phyloP scores from a whole-genome alignment of 805 yeast species.

The Schizosaccharomyces pombe region DNA sequence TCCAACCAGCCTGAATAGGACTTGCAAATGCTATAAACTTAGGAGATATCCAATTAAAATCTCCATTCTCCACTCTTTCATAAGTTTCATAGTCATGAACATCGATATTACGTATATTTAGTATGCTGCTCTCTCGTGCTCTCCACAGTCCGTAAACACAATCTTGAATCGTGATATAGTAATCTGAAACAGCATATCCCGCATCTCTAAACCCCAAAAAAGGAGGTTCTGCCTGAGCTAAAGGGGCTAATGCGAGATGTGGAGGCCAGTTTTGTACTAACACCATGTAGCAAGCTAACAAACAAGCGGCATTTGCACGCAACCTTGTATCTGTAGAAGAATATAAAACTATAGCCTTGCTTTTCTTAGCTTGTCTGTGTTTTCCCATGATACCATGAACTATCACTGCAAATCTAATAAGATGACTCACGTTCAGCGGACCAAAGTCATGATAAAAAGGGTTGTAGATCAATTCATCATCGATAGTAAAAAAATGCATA shows the following conservation, averaged over 20 bases:
- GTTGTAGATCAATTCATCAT: conserved; percentile 76
- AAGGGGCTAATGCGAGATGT: conserved; percentile 86
- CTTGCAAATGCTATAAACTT: conserved; percentile 96
- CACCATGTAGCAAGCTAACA: conserved; percentile 82
- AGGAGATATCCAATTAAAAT: conserved; percentile 72
- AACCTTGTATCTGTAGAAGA: conserved; percentile 60
- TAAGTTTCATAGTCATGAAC: conserved; percentile 84
- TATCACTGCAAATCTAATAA: conserved; percentile 85
- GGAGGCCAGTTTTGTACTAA: conserved; percentile 95
- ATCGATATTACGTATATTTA: conserved; percentile 68
- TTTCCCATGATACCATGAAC: conserved; percentile 73
- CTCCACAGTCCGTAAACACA: conserved; percentile 92
- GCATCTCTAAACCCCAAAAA: conserved; percentile 92
- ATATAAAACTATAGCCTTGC: conserved; percentile 76
- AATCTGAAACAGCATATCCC: conserved; percentile 88
- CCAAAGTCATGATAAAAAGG: conserved; percentile 94
- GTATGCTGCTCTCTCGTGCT: conserved; percentile 75
- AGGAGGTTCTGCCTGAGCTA: conserved; percentile 78
- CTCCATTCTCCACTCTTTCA: conserved; percentile 93
- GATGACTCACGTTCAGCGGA: conserved; percentile 77
- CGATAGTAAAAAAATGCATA: conserved; percentile 43
- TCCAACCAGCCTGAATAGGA: conserved; percentile 40
- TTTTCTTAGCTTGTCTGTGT: conserved; percentile 38
- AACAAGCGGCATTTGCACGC: conserved; percentile 83
- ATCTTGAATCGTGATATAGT: conserved; percentile 80